These are phyloP conservation scores for Eudorina sp. DNA, from an alignment of 139 green algal species.

Conservation along the genomic window DNA sequence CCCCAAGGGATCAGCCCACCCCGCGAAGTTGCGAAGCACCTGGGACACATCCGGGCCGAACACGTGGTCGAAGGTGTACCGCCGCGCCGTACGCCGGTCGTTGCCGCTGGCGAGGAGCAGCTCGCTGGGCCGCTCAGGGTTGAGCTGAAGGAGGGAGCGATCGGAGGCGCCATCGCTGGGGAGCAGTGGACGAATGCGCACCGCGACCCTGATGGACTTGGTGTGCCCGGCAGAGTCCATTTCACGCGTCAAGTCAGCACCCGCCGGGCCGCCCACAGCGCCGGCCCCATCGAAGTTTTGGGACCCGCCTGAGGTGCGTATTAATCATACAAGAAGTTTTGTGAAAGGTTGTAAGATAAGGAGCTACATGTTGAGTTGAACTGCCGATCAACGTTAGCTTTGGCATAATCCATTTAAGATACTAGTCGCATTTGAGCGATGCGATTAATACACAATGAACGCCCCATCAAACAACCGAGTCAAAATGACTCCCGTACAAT, in stretches of 20 bases:
- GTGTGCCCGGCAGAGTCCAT: conserved; percentile 15
- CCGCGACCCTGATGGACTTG: conserved; percentile 25
- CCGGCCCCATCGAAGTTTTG: neutral
- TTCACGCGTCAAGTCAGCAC: neutral
- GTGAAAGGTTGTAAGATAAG: too few relatives aligned
- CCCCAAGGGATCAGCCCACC: too few relatives aligned
- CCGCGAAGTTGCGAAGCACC: too few relatives aligned
- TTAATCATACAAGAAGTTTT: too few relatives aligned
- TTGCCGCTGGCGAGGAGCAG: neutral
- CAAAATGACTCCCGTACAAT: too few relatives aligned
- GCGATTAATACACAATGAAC: too few relatives aligned
- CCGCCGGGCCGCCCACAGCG: neutral
- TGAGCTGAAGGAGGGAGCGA: conserved; percentile 4
- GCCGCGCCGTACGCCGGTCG: conserved; percentile 21
- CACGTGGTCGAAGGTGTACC: conserved; percentile 40
- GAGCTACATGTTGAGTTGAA: too few relatives aligned
- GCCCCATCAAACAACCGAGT: too few relatives aligned
- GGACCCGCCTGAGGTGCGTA: neutral
- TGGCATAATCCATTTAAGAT: too few relatives aligned
- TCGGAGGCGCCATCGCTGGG: neutral
- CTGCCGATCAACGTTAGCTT: too few relatives aligned
- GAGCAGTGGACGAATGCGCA: conserved; percentile 30
- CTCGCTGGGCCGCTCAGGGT: neutral
- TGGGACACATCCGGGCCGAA: conserved; percentile 6
- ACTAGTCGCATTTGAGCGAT: too few relatives aligned